phyloP scores from a whole-genome alignment of 2,329 filamentous ascomycete species.

The Alternaria atra region DNA sequence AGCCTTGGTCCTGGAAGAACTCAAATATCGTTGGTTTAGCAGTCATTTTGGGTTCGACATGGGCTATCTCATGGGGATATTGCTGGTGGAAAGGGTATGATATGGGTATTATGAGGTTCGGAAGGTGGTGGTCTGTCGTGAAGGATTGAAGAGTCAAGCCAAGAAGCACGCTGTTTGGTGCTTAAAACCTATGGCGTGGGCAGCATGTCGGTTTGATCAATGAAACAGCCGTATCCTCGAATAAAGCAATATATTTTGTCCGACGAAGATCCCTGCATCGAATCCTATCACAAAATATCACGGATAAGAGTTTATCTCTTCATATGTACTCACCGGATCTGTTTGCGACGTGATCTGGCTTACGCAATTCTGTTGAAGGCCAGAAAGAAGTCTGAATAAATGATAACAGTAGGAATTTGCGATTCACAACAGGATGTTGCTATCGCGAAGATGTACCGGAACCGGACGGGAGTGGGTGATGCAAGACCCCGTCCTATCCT shows the following conservation, averaged over 20 bases:
- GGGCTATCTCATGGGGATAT: conserved; percentile 31
- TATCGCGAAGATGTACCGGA: background rate
- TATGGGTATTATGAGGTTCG: conserved; percentile 32
- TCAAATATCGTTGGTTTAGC: conserved; percentile 37
- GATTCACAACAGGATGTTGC: background rate
- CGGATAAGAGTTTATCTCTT: background rate
- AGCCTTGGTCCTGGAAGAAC: conserved; percentile 38
- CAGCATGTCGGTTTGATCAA: background rate
- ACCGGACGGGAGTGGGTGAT: background rate
- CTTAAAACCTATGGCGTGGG: background rate
- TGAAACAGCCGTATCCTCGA: background rate
- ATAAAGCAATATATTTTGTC: background rate
- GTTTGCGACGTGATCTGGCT: background rate
- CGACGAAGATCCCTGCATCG: background rate
- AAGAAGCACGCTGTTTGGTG: background rate
- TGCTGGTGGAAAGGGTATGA: conserved; percentile 38
- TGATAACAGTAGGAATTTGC: background rate
- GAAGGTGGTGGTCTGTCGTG: conserved; percentile 29
- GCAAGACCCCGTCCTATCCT: background rate
- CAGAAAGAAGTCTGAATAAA: background rate
- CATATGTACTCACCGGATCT: background rate
- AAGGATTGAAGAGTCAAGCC: conserved; percentile 2
- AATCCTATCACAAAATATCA: background rate
- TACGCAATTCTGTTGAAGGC: background rate
- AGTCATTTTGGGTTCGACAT: conserved; percentile 32